phyloP scores from a whole-genome alignment of 176 grass and related monocot genomes.

The Triticum monococcum region DNA sequence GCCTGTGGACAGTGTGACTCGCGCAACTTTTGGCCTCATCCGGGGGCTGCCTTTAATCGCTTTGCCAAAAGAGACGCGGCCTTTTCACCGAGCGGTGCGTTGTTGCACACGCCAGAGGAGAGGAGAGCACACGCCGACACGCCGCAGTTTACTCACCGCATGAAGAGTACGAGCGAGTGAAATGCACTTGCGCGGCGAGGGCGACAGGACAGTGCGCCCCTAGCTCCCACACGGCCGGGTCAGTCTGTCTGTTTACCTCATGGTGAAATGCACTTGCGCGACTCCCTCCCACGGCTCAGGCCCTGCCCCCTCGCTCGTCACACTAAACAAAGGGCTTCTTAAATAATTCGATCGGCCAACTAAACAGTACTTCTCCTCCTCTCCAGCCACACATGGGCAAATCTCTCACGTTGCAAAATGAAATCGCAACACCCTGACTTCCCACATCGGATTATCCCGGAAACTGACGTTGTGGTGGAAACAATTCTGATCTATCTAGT shows the following conservation, averaged over 20 bases:
- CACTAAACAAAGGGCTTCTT: not conserved
- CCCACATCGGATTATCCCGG: not conserved
- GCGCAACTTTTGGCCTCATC: conserved; percentile 48
- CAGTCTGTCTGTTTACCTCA: not conserved
- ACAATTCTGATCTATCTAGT: no score
- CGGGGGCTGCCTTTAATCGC: conserved; percentile 45
- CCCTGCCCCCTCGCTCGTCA: not conserved
- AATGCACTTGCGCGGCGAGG: not conserved
- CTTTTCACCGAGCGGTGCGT: conserved; percentile 33
- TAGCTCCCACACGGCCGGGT: no score
- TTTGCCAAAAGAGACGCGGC: conserved; percentile 69
- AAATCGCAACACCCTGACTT: conserved; percentile 1
- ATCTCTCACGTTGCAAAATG: no score
- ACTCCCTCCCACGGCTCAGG: not conserved
- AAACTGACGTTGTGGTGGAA: no score
- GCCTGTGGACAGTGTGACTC: conserved; percentile 25
- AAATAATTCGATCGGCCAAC: no score
- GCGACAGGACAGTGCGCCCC: not conserved
- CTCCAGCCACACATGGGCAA: no score
- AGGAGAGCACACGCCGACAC: not conserved
- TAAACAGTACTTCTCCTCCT: no score
- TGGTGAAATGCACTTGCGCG: not conserved
- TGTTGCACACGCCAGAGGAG: conserved; percentile 1
- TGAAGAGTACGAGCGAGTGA: no score
- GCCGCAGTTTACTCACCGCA: no score